phyloP scores from a whole-genome alignment of 176 grass and related monocot species.

The Cenchrus fungigraminus region DNA sequence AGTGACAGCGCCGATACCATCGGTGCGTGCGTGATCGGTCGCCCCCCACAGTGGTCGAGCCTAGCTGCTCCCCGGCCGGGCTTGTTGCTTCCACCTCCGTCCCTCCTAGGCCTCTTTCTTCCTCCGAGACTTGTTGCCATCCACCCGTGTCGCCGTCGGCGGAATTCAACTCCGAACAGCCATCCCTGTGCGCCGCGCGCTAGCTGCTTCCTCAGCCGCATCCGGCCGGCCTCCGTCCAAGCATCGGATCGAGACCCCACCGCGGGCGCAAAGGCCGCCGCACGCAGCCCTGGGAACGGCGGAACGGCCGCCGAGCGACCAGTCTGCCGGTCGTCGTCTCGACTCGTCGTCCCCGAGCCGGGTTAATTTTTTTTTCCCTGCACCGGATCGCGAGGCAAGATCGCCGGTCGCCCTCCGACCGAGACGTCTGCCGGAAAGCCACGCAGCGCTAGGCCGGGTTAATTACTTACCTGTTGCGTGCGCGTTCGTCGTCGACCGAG shows the following conservation, averaged over 20 bases:
- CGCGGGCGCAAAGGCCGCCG: not conserved
- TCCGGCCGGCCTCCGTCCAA: too few relatives aligned
- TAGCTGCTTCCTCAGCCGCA: not conserved
- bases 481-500: too few relatives aligned
- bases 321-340: not conserved
- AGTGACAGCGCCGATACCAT: not conserved
- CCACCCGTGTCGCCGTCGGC: not conserved
- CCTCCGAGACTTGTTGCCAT: not conserved
- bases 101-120: not conserved
- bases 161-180: not conserved
- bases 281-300: not conserved
- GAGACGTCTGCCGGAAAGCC: not conserved
- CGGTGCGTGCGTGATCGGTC: too few relatives aligned
- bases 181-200: too few relatives aligned
- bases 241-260: not conserved
- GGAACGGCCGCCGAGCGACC: not conserved
- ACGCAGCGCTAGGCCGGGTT: not conserved
- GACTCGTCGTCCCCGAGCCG: not conserved
- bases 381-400: conserved; percentile 22
- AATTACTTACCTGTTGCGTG: too few relatives aligned
- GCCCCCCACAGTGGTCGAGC: not conserved
- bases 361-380: not conserved
- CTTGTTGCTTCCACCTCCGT: not conserved
- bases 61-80: conserved; percentile 1
- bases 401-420: not conserved